A percentile compares a stretch with the other conserved stretches of the same genome.
These are phyloP conservation scores for Candida ipomoeae DNA, from an alignment of 805 yeast genomes.

Conservation along the genomic window DNA sequence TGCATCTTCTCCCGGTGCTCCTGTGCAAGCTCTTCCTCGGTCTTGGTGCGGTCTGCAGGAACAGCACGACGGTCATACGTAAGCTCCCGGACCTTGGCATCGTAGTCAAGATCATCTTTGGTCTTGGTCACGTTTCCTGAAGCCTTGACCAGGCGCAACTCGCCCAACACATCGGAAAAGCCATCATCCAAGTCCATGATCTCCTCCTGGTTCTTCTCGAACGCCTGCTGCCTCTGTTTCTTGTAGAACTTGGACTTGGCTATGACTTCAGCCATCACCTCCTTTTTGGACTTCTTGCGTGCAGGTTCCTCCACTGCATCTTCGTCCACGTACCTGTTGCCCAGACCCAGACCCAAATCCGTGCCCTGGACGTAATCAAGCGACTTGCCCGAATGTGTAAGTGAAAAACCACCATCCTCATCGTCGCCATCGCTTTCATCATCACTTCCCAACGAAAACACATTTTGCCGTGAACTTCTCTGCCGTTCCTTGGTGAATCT, in stretches of 20 bases:
- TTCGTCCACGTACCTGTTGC: constrained; percentile 36
- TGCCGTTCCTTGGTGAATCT: constrained; percentile 90
- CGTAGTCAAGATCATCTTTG: constrained; percentile 52
- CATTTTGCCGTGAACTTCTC: constrained; percentile 48
- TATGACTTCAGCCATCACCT: constrained; percentile 80
- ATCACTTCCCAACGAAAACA: constrained; percentile 57
- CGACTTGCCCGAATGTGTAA: constrained; percentile 79
- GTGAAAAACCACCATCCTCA: constrained; percentile 40
- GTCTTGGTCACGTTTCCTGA: constrained; percentile 25
- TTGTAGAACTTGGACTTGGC: constrained; percentile 78
- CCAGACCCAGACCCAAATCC: constrained; percentile 20
- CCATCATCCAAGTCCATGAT: constrained; percentile 69
- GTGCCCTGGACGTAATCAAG: constrained; percentile 49
- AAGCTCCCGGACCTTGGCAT: constrained; percentile 60
- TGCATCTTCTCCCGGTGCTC: constrained; percentile 61
- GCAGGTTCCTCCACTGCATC: constrained; percentile 34
- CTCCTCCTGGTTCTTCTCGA: constrained; percentile 54
- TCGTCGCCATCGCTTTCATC: constrained; percentile 52
- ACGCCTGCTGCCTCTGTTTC: constrained; percentile 66
- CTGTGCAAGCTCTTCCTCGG: constrained; percentile 61
- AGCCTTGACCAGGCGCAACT: constrained; percentile 26
- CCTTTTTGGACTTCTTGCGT: constrained; percentile 74
- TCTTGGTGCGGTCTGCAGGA: constrained; percentile 78
- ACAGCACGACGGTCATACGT: constrained; percentile 71
- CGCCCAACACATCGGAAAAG: constrained; percentile 65